These are phyloP conservation scores for Fusarium sp. DNA, from an alignment of 2,329 filamentous ascomycete genomes.

Conservation along the genomic window DNA sequence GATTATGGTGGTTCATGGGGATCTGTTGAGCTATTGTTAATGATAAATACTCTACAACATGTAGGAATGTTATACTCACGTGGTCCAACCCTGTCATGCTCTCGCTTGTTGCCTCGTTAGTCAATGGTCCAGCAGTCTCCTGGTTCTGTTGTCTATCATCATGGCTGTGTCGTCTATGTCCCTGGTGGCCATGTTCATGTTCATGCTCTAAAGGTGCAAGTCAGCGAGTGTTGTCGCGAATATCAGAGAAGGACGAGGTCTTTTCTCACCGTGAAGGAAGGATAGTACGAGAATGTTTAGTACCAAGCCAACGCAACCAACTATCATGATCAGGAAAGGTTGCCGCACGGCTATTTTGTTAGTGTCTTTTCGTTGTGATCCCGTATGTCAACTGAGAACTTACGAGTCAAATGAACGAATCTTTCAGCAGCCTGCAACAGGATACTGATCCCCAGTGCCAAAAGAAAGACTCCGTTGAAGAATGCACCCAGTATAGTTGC, in stretches of 20 bases:
- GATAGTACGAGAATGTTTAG: conserved; percentile 74
- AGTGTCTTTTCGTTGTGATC: conserved; percentile 15
- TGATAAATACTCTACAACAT: not conserved
- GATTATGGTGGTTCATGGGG: conserved; percentile 55
- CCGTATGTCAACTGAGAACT: conserved; percentile 29
- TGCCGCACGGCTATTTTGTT: conserved; percentile 65
- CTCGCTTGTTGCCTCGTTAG: conserved; percentile 13
- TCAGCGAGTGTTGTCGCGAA: not conserved
- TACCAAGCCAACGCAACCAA: conserved; percentile 73
- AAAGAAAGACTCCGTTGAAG: conserved; percentile 81
- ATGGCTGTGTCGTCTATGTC: conserved; percentile 24
- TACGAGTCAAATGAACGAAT: conserved; percentile 68
- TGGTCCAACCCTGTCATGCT: conserved; percentile 21
- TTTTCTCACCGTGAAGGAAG: conserved; percentile 69
- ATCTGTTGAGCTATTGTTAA: conserved; percentile 27
- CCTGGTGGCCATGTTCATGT: conserved; percentile 53
- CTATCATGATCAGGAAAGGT: conserved; percentile 73
- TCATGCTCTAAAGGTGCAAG: conserved; percentile 43
- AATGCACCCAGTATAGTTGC: conserved; percentile 80
- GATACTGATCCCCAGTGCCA: conserved; percentile 78
- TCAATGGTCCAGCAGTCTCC: conserved; percentile 12
- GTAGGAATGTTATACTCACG: conserved; percentile 24
- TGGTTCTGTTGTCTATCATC: conserved; percentile 2
- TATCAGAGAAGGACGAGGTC: not conserved
- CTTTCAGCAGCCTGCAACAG: conserved; percentile 78